Conservation (phyloP, 2,329 filamentous ascomycete genomes). For the Metarhizium sp. region DNA sequence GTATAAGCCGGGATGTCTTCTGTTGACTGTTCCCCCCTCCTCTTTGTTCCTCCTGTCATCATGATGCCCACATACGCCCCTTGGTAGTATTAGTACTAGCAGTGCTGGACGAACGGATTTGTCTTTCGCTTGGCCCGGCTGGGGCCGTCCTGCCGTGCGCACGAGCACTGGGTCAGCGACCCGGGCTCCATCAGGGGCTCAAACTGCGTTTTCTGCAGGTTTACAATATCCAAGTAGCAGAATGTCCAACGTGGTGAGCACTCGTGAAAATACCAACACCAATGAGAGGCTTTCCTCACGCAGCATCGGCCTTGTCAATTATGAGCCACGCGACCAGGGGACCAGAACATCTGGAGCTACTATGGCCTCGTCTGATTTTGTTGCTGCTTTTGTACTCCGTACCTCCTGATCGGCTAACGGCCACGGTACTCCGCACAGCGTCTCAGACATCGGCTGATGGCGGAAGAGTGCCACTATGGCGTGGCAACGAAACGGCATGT, state of each 20-base stretch:
- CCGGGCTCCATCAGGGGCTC: neutral
- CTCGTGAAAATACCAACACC: neutral
- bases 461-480: too few relatives aligned
- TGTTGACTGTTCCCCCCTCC: neutral
- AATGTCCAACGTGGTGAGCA: neutral
- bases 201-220: neutral
- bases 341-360: too few relatives aligned
- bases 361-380: neutral
- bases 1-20: too few relatives aligned
- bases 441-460: neutral
- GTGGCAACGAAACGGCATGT: too few relatives aligned
- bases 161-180: conserved; percentile 1
- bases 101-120: neutral
- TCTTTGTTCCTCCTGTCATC: neutral
- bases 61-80: neutral
- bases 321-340: neutral
- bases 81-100: neutral
- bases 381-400: neutral
- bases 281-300: neutral
- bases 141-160: conserved; percentile 1
- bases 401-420: neutral
- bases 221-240: neutral
- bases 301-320: neutral
- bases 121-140: neutral
- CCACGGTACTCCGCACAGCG: too few relatives aligned